Evolutionary conservation across 495 filamentous ascomycete genomes (phyloP).

Genomic region (Neurospora discreta): DNA sequence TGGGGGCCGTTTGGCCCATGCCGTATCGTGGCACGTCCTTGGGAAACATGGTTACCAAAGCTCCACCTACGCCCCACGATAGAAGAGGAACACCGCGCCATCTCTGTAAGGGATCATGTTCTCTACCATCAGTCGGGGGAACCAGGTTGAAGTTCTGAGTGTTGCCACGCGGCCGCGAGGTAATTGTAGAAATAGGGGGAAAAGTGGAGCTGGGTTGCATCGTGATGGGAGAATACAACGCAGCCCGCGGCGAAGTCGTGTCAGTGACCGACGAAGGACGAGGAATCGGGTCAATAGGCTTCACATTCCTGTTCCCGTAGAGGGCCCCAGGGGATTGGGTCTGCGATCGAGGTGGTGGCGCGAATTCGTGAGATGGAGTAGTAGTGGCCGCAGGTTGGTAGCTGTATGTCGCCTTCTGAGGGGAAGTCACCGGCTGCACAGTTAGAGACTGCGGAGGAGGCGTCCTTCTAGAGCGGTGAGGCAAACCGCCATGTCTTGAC

Average conservation of each 20-base stretch:
- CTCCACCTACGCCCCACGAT: constrained; percentile 79
- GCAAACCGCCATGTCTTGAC: constrained; percentile 22
- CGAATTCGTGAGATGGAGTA: constrained; percentile 28
- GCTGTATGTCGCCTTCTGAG: constrained; percentile 38
- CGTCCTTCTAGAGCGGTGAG: constrained; percentile 21
- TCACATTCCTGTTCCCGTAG: constrained; percentile 36
- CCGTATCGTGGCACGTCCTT: constrained; percentile 79
- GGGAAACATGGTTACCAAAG: constrained; percentile 74
- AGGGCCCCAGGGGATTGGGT: constrained; percentile 72
- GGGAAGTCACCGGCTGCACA: constrained; percentile 29
- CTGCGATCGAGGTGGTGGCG: constrained; percentile 61
- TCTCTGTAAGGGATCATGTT: constrained; percentile 65
- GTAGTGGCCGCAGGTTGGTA: constrained; percentile 23
- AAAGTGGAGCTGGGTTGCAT: constrained; percentile 4
- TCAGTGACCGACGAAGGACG: constrained; percentile 61
- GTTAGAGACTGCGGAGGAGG: constrained; percentile 34
- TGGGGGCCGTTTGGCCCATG: constrained; percentile 56
- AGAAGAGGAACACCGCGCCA: constrained; percentile 87
- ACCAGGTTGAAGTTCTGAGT: constrained; percentile 34
- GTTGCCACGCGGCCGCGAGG: constrained; percentile 24
- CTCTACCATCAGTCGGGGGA: constrained; percentile 66
- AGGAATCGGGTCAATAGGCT: constrained; percentile 42
- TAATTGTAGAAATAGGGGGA: neutral
- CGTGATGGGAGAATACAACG: constrained; percentile 8
- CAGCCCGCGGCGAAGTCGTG: constrained; percentile 37